Conservation (phyloP, 2,329 filamentous ascomycete species). For the Dendryphion nanum region DNA sequence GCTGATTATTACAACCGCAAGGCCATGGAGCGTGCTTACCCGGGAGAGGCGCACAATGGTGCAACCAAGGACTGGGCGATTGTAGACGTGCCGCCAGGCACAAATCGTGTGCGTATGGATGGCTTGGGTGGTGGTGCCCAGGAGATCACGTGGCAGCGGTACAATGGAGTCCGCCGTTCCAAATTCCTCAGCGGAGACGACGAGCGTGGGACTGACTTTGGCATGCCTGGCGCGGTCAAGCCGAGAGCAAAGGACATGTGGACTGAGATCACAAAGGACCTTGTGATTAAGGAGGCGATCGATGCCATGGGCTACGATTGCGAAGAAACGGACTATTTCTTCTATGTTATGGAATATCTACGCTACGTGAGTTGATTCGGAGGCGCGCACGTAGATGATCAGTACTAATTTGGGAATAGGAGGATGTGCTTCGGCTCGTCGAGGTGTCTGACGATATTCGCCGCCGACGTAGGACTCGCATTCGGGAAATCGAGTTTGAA, state of each 20-base stretch:
- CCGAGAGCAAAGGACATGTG: conserved; percentile 62
- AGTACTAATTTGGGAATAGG: conserved; percentile 50
- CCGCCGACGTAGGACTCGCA: conserved; percentile 58
- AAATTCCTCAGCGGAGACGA: conserved; percentile 71
- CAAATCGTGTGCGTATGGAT: conserved; percentile 78
- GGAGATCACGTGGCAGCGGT: conserved; percentile 76
- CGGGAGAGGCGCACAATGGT: conserved; percentile 72
- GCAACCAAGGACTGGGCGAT: conserved; percentile 77
- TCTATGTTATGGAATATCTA: conserved; percentile 90
- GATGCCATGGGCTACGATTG: conserved; percentile 81
- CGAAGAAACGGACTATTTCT: conserved; percentile 86
- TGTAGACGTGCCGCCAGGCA: conserved; percentile 80
- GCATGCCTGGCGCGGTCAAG: conserved; percentile 22
- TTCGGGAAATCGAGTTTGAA: conserved; percentile 63
- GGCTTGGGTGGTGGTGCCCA: conserved; percentile 71
- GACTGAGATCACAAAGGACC: conserved; percentile 95
- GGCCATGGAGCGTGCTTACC: conserved; percentile 64
- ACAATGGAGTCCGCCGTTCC: conserved; percentile 72
- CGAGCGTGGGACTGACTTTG: conserved; percentile 46
- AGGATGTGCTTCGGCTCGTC: conserved; percentile 82
- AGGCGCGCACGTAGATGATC: background rate
- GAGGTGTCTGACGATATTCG: conserved; percentile 81
- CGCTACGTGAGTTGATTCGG: conserved; percentile 65
- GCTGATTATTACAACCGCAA: conserved; percentile 66
- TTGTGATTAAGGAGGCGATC: conserved; percentile 84